A percentile compares a stretch with the other conserved stretches of the same genome.
These are phyloP conservation scores for Saccharum spontaneum DNA, from an alignment of 176 grass and related monocot species.

Conservation along the genomic window DNA sequence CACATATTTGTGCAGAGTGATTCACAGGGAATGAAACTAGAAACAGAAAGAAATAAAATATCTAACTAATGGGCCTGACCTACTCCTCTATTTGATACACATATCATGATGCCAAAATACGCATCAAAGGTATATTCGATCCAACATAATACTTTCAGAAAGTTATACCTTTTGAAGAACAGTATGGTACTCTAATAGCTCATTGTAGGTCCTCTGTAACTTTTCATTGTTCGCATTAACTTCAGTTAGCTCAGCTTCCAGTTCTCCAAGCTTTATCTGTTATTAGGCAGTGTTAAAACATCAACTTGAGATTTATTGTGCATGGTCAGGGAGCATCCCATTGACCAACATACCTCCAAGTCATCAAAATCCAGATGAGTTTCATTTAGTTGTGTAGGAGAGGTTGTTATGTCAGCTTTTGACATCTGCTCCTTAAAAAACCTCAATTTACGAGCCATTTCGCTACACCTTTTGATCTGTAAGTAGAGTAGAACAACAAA, in stretches of 20 bases:
- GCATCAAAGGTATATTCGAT: slow-evolving; percentile 10
- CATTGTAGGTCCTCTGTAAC: slow-evolving; percentile 72
- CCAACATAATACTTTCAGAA: slow-evolving; percentile 4
- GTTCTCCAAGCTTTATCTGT: slow-evolving; percentile 88
- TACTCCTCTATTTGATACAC: neutral
- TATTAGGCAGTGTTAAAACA: slow-evolving; percentile 27
- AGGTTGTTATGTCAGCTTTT: slow-evolving; percentile 61
- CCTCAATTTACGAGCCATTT: slow-evolving; percentile 87
- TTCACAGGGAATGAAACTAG: neutral
- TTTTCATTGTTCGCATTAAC: slow-evolving; percentile 98
- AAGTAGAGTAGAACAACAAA: slow-evolving; percentile 20
- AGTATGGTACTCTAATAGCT: slow-evolving; percentile 77
- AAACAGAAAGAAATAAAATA: slow-evolving; percentile 8
- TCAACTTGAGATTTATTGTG: neutral
- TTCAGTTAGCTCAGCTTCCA: slow-evolving; percentile 91
- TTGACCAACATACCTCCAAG: slow-evolving; percentile 55
- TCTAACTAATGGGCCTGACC: neutral
- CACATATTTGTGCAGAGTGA: slow-evolving; percentile 13
- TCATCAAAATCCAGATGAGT: slow-evolving; percentile 72
- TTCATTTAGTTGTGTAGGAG: slow-evolving; percentile 37
- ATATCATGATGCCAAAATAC: neutral
- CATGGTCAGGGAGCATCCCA: neutral
- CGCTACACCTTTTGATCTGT: slow-evolving; percentile 92
- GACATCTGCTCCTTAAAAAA: slow-evolving; percentile 88
- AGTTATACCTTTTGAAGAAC: slow-evolving; percentile 84